Conservation (phyloP, 1,284 basidiomycete genomes). For the Peniophora sp. region DNA sequence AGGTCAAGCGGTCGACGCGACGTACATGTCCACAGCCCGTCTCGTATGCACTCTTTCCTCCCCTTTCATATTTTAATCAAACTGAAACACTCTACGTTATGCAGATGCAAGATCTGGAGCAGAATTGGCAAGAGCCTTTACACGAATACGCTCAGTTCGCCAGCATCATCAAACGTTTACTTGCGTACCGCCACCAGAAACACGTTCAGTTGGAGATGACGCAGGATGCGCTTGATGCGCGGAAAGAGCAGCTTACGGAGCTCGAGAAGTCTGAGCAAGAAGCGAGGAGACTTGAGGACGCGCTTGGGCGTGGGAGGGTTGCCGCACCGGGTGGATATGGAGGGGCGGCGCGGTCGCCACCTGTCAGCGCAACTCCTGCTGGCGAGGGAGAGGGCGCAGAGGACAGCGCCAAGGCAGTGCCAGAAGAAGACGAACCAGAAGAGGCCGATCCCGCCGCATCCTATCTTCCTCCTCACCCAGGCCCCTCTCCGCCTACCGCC, state of each 20-base stretch:
- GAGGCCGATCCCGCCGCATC: constrained; percentile 26
- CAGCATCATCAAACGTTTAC: constrained; percentile 86
- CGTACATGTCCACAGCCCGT: constrained; percentile 87
- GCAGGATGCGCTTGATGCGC: constrained; percentile 82
- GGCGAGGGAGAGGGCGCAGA: constrained; percentile 8
- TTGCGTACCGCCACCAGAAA: constrained; percentile 95
- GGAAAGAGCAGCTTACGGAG: constrained; percentile 83
- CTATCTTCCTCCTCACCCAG: constrained; percentile 68
- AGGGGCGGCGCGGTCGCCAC: constrained; percentile 5
- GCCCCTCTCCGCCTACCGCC: constrained; percentile 43
- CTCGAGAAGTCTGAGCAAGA: constrained; percentile 91
- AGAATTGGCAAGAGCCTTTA: constrained; percentile 91
- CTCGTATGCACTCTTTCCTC: constrained; percentile 46
- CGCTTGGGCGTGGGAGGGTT: constrained; percentile 56
- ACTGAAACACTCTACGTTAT: too few species aligned
- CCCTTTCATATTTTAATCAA: constrained; percentile 4
- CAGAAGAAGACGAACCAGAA: constrained; percentile 19
- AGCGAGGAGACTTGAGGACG: constrained; percentile 83
- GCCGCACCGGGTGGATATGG: too few species aligned
- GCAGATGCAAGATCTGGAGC: constrained; percentile 88
- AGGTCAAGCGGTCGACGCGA: constrained; percentile 92
- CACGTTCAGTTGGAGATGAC: constrained; percentile 98
- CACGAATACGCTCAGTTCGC: constrained; percentile 97
- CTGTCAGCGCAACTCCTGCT: background rate
- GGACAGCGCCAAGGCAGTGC: background rate